A percentile compares a stretch with the other conserved stretches of the same genome.
phyloP scores from a whole-genome alignment of 352 stramenopile species.

The Globisporangium echinulatum region DNA sequence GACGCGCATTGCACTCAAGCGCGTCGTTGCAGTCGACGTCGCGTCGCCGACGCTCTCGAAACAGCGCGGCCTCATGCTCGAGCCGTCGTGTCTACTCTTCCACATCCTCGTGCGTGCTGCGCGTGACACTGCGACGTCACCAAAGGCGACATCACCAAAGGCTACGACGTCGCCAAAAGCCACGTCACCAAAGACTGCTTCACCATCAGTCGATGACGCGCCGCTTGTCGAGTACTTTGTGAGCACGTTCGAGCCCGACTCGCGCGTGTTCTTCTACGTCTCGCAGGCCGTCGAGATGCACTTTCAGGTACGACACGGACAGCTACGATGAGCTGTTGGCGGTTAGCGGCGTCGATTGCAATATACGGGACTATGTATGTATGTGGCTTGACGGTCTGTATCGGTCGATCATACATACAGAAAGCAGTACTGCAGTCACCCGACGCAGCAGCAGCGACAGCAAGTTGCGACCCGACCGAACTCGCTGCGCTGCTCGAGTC shows the following conservation, averaged over 20 bases:
- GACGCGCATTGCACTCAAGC: conserved; percentile 19
- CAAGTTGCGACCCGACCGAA: conserved; percentile 8
- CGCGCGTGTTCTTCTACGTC: conserved; percentile 53
- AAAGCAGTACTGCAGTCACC: conserved; percentile 6
- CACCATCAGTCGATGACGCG: not conserved
- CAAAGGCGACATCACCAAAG: not conserved
- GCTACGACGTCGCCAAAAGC: not conserved
- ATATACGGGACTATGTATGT: too few species aligned
- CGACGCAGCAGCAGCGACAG: conserved; percentile 8
- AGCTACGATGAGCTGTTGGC: not conserved
- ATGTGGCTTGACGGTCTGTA: too few species aligned
- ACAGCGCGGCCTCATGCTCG: conserved; percentile 37
- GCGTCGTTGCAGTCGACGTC: conserved; percentile 25
- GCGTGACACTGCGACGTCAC: conserved; percentile 3
- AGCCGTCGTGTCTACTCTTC: conserved; percentile 45
- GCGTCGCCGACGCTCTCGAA: conserved; percentile 30
- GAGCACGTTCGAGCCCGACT: conserved; percentile 56
- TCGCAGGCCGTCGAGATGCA: conserved; percentile 24
- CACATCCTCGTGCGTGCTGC: conserved; percentile 19
- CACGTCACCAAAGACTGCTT: not conserved
- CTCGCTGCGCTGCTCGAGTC: conserved; percentile 25
- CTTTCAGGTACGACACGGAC: conserved; percentile 33
- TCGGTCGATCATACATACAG: not conserved
- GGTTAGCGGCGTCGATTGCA: too few species aligned
- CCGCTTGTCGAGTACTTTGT: conserved; percentile 24